phyloP scores from a whole-genome alignment of 257 asterid species.

The Handroanthus guayacan region DNA sequence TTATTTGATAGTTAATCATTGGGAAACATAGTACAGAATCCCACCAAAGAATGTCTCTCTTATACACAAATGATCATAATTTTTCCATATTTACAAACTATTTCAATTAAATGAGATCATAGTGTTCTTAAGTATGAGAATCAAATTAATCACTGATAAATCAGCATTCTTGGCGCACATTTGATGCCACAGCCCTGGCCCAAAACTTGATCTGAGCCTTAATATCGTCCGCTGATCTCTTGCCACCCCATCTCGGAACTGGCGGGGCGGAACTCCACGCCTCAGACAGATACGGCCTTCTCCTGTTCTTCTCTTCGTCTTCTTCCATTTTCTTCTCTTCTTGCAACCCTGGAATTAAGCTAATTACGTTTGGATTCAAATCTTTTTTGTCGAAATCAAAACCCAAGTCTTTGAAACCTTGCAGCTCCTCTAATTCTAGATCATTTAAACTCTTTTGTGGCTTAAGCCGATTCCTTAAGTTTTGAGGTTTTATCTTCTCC shows the following conservation, averaged over 20 bases:
- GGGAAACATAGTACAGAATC: not conserved
- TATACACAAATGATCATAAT: not conserved
- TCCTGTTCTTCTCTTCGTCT: conserved; percentile 32
- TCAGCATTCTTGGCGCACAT: conserved; percentile 65
- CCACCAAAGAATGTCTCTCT: not conserved
- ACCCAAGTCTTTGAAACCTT: conserved; percentile 48
- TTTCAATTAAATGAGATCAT: not conserved
- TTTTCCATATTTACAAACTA: conserved; percentile 9
- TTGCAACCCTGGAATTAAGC: conserved; percentile 30
- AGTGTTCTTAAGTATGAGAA: not conserved
- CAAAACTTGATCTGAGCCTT: conserved; percentile 86
- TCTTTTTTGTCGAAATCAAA: conserved; percentile 38
- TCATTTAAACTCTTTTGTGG: conserved; percentile 47
- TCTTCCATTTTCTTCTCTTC: conserved; percentile 5
- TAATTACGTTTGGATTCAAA: not conserved
- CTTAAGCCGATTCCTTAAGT: conserved; percentile 32
- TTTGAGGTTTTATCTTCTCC: conserved; percentile 39
- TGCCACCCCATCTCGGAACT: conserved; percentile 42
- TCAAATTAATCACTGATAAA: not conserved
- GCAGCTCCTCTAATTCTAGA: conserved; percentile 39
- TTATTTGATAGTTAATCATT: not conserved
- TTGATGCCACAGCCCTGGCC: conserved; percentile 95
- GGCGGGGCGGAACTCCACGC: conserved; percentile 43
- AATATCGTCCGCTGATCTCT: conserved; percentile 59
- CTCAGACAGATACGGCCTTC: conserved; percentile 22